Base-by-base conservation (phyloP, 805 yeast species). In the Candida pini region DNA sequence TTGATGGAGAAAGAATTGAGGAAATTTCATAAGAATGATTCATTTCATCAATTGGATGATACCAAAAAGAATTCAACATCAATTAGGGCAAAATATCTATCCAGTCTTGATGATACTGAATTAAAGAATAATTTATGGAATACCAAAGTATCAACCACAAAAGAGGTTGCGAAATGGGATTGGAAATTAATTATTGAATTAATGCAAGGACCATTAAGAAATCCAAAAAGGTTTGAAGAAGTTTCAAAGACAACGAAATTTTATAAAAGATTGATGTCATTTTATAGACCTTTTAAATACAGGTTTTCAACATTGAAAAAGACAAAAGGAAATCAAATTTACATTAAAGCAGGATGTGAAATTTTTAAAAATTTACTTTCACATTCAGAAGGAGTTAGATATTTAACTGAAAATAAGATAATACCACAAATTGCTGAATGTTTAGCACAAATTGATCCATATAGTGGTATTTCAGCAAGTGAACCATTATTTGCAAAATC, bases 371-470 rank as follows among this genome's bases (percentile, higher is more conserved):
- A 82, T 29, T 61, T 90, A 6, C 61, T 87, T 2, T 63, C 75
- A 1, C 70, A 73, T 20, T 66, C 69, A 1, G 82, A 73, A 39
- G 97, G 97, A 9, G 70, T 75, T 26, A 70, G 68, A 40, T 81
- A 77, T 44, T 63, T 87, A 12, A 61, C 69, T 22, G 81, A 76
- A 35, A 87, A 82, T 56, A 89, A 92, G 57, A 65, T 89, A 6
- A 56, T 90, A 23, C 84, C 95, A 2, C 97, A 90, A 53, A 69
- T 90, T 33, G 88, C 95, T 0, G 96, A 92, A 47, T 79, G 94
- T 33, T 64, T 90, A 27, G 92, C 92, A 0, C 95, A 85, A 55
- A 63, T 85, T 15, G 94, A 84, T 49, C 90, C 90, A 1, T 69
- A 66, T 53, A 79, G 88, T 51, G 94, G 94, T 1, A 72, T 86